A percentile compares a stretch with the other conserved stretches of the same genome.
phyloP scores from a whole-genome alignment of 352 stramenopile species.

The Phytophthora pseudosyringae region DNA sequence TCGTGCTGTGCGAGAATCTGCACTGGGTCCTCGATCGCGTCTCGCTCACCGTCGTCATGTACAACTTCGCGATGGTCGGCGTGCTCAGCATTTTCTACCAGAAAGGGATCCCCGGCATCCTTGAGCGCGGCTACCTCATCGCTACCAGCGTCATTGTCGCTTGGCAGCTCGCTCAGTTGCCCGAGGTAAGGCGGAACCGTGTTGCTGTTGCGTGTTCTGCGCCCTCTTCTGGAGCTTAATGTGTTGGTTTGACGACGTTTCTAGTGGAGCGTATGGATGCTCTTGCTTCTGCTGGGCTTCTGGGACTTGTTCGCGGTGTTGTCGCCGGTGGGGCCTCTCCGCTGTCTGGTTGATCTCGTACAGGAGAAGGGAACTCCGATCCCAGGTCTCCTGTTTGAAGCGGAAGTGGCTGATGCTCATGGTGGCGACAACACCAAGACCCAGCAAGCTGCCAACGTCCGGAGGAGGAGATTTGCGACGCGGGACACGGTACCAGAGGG shows the following conservation, averaged over 20 bases:
- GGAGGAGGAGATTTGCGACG: constrained; percentile 19
- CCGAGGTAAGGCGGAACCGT: constrained; percentile 78
- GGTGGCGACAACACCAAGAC: constrained; percentile 11
- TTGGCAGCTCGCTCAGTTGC: constrained; percentile 96
- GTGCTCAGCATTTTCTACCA: constrained; percentile 90
- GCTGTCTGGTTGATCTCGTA: constrained; percentile 93
- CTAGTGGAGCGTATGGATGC: constrained; percentile 88
- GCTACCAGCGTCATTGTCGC: constrained; percentile 95
- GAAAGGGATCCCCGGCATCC: constrained; percentile 69
- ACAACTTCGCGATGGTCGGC: constrained; percentile 89
- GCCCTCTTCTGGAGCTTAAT: not conserved
- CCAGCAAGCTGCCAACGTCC: not conserved
- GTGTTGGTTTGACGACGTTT: constrained; percentile 4
- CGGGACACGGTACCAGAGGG: constrained; percentile 28
- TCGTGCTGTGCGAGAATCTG: constrained; percentile 56
- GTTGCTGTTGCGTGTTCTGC: not conserved
- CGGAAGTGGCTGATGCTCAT: constrained; percentile 66
- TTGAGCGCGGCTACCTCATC: constrained; percentile 94
- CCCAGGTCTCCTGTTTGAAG: constrained; percentile 95
- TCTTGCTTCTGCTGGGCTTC: constrained; percentile 93
- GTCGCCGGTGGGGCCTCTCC: constrained; percentile 94
- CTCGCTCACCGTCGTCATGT: constrained; percentile 79
- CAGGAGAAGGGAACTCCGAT: constrained; percentile 89
- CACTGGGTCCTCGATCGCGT: constrained; percentile 59
- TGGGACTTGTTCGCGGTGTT: constrained; percentile 98